Base-by-base conservation (phyloP, 768 basidiomycete species). In the Naganishia onofrii region DNA sequence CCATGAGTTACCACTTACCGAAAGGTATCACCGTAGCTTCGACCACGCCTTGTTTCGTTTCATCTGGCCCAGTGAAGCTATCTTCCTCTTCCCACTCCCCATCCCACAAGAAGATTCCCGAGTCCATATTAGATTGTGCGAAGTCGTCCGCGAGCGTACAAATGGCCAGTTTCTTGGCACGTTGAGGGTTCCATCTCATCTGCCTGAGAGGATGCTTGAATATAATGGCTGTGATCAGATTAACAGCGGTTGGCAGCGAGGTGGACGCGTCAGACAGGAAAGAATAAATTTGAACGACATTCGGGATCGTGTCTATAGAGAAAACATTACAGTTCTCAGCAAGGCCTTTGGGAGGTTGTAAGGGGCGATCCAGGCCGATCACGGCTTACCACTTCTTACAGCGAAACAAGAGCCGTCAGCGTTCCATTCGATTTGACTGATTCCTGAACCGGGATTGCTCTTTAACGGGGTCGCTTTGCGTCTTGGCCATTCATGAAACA, bases 11-110 rank as follows among this genome's bases (percentile, higher is more conserved):
- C 0, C 42, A 86, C 91, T 82, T 77, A 90, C 90, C 87, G n/a
- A 89, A 86, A 38, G 93, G 93, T 4, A 96, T 87, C 8, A 91
- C 91, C 38, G 94, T 86, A 74, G 92, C 94, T 79, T 95, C 93
- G 2, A 92, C 91, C 81, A 92, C 89, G 76, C 92, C 92, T 71
- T 83, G 81, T 32, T 31, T 34, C 23, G 32, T 42, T 13, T 46
- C 38, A 34, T 17, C 51, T 21, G 48, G 9, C 13, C 48, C 65
- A 0, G 13, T 29, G 26, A 60, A 26, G 19, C 28, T 46, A 36
- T 58, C 73, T 15, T 76, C 78, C 21, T 77, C 74, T 36, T 74
- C 76, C 79, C 79, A 80, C 12, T 74, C 74, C 13, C 71, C 77
- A 58, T 80, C 78, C 79, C 79, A 80, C 28, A 78, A 38, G 60